phyloP scores from a whole-genome alignment of 2,329 filamentous ascomycete genomes.

The Xylariaceae sp. region DNA sequence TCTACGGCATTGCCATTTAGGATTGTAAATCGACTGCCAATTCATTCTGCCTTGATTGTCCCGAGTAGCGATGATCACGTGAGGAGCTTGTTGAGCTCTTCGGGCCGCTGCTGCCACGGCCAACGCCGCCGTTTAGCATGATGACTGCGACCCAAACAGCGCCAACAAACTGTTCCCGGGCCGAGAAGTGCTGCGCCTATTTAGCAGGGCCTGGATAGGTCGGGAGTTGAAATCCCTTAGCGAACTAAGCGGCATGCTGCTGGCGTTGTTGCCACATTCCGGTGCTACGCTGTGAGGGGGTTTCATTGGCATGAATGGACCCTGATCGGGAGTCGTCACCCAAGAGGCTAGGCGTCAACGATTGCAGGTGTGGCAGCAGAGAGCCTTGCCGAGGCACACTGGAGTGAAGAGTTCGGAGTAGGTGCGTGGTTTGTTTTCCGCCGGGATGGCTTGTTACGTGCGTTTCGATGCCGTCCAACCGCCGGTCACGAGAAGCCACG shows the following conservation, averaged over 20 bases:
- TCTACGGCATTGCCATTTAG: background rate
- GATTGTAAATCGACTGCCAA: background rate
- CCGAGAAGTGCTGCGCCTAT: conserved; percentile 16
- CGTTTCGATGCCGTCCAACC: background rate
- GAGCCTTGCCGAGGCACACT: background rate
- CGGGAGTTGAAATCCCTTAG: conserved; percentile 9
- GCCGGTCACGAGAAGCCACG: conserved; percentile 1
- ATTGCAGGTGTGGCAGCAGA: conserved; percentile 2
- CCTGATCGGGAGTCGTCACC: background rate
- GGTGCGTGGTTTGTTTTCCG: conserved; percentile 1
- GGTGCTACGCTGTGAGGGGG: conserved; percentile 16
- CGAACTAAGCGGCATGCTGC: conserved; percentile 14
- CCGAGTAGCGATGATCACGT: background rate
- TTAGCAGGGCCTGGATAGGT: conserved; percentile 4
- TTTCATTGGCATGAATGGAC: conserved; percentile 15
- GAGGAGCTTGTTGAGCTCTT: conserved; percentile 2
- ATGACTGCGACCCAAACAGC: conserved; percentile 4
- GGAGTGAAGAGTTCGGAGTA: background rate
- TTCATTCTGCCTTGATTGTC: background rate
- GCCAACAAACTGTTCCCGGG: conserved; percentile 9
- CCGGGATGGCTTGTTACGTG: conserved; percentile 14
- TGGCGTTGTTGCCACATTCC: conserved; percentile 19
- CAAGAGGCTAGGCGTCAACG: conserved; percentile 4
- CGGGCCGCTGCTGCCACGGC: background rate
- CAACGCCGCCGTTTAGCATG: background rate